These are phyloP conservation scores for Trapa bicornis DNA, from an alignment of 345 rosid genomes.

Conservation along the genomic window DNA sequence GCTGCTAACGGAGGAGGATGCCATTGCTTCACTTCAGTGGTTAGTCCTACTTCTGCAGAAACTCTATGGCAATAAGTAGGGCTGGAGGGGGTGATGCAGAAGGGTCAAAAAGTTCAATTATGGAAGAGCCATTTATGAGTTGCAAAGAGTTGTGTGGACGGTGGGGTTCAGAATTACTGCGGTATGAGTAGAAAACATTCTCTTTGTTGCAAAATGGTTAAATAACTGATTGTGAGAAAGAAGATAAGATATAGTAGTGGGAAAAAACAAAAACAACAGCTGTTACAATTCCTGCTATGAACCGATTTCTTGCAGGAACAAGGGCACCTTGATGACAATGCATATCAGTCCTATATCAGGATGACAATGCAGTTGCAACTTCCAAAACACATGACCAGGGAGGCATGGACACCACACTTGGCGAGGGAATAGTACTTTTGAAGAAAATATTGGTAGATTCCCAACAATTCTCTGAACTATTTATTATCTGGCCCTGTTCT, in stretches of 20 bases:
- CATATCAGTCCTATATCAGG: not conserved
- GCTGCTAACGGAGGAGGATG: conserved; percentile 1
- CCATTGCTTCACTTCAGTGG: not conserved
- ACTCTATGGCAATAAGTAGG: not conserved
- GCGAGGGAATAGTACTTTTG: no score
- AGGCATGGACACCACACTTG: no score
- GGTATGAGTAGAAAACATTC: not conserved
- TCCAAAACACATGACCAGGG: no score
- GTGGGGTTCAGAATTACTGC: not conserved
- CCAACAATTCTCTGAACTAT: no score
- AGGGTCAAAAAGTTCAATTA: conserved; percentile 10
- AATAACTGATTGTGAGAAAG: not conserved
- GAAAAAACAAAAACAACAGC: not conserved
- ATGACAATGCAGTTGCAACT: no score
- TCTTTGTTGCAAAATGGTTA: not conserved
- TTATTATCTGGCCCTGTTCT: no score
- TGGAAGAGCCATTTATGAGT: not conserved
- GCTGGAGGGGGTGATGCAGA: conserved; percentile 3
- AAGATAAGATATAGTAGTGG: not conserved
- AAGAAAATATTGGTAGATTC: no score
- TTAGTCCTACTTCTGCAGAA: not conserved
- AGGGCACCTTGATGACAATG: not conserved
- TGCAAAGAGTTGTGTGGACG: not conserved
- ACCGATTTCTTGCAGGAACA: no score
- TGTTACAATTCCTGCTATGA: not conserved